Evolutionary conservation across 352 stramenopile genomes (phyloP).

Genomic region (Albugo candida): DNA sequence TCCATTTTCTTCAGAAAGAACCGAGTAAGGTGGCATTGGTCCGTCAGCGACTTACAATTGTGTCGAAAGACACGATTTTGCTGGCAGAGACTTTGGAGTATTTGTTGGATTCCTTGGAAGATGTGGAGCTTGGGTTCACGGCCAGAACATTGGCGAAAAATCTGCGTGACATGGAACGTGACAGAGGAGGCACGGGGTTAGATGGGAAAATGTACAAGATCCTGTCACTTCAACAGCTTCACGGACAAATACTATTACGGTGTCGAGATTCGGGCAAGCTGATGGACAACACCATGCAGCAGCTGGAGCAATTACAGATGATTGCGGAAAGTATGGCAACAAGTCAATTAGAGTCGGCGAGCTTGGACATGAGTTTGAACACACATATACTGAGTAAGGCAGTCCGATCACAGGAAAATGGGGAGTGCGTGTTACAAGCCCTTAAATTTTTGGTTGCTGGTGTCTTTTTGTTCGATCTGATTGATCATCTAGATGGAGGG

Average conservation of each 20-base stretch:
- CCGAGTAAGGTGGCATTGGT: conserved; percentile 70
- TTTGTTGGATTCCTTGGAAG: conserved; percentile 87
- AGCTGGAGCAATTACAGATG: conserved; percentile 88
- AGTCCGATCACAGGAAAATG: conserved; percentile 41
- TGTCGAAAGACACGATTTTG: conserved; percentile 89
- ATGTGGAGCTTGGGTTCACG: conserved; percentile 35
- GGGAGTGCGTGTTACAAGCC: conserved; percentile 60
- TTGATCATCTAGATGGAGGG: conserved; percentile 87
- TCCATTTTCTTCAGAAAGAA: conserved; percentile 76
- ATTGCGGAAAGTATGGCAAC: conserved; percentile 80
- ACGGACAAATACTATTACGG: conserved; percentile 81
- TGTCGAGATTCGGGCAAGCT: conserved; percentile 93
- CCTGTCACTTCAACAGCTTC: conserved; percentile 76
- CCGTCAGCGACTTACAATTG: conserved; percentile 79
- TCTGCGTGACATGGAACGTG: not conserved
- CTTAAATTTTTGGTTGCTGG: conserved; percentile 85
- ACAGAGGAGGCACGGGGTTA: conserved; percentile 14
- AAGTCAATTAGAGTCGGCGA: conserved; percentile 80
- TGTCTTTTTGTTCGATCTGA: conserved; percentile 86
- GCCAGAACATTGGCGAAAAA: conserved; percentile 1
- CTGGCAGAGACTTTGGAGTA: conserved; percentile 94
- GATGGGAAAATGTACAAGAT: conserved; percentile 76
- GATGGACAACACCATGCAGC: conserved; percentile 81
- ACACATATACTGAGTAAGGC: conserved; percentile 74
- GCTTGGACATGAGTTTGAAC: conserved; percentile 76